These are phyloP conservation scores for Aspergillus sp. DNA, from an alignment of 2,329 filamentous ascomycete genomes.

Conservation along the genomic window DNA sequence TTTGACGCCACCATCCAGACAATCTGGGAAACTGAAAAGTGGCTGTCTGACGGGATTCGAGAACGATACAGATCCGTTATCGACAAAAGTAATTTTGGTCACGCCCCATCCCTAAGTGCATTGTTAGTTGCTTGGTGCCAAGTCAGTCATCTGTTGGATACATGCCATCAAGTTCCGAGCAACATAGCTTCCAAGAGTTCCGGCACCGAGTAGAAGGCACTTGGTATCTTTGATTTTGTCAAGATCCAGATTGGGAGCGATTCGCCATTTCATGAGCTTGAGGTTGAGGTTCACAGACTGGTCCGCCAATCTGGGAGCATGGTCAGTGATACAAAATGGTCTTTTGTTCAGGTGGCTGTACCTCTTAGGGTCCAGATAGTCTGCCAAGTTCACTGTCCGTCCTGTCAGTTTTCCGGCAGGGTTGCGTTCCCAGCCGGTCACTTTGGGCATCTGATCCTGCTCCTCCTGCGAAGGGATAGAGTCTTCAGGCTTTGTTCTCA, in stretches of 20 bases:
- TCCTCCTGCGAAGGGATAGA: constrained; percentile 5
- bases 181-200: constrained; percentile 89
- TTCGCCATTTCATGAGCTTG: constrained; percentile 98
- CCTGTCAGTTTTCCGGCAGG: constrained; percentile 66
- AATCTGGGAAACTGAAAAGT: constrained; percentile 83
- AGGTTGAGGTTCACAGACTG: constrained; percentile 93
- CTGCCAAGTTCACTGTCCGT: constrained; percentile 70
- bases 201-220: constrained; percentile 83
- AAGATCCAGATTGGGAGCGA: constrained; percentile 78
- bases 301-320: constrained; percentile 56
- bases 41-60: constrained; percentile 95
- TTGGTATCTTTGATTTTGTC: constrained; percentile 82
- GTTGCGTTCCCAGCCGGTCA: constrained; percentile 91
- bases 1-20: constrained; percentile 68
- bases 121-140: constrained; percentile 4
- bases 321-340: constrained; percentile 3
- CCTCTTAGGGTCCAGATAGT: constrained; percentile 84
- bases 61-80: constrained; percentile 86
- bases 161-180: constrained; percentile 68
- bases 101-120: constrained; percentile 69
- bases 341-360: constrained; percentile 9
- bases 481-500: constrained; percentile 36
- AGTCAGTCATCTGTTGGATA: neutral
- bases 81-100: constrained; percentile 87
- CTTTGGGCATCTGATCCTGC: constrained; percentile 60